Evolutionary conservation across 805 yeast species (phyloP), one percentile per base, ranked within the genome.

Genomic region (Kazachstania africana): DNA sequence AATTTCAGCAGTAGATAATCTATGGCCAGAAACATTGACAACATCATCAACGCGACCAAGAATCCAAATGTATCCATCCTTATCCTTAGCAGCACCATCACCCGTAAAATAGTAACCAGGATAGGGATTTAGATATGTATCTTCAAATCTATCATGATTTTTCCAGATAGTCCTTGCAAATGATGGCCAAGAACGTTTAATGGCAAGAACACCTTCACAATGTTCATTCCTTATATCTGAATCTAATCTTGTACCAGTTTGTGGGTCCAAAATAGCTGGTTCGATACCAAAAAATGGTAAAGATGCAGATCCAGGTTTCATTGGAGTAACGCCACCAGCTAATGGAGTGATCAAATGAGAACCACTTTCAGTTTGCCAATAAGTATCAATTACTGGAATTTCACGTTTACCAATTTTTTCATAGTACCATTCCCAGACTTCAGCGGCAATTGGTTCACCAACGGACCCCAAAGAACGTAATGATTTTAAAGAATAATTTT

Each of bases 281-380:
- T 78, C 75, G 39, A 81, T 74, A 53, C 94, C 94, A 49, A 81
- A 79, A 61, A 81, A 77, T 39, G 93, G 93, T 52, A 78, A 69
- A 4, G 88, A 75, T 3, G 91, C 91, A 27, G 84, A 74, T 36
- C 94, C 93, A 10, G 93, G 87, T 56, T 81, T 81, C 53, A 77
- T 76, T 45, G 88, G 84, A 16, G 82, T 74, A 25, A 78, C 68
- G 43, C 76, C 76, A 45, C 76, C 78, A 29, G 91, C 84, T 37
- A 81, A 54, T 37, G 88, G 85, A 25, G 85, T 70, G 37, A 81
- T 71, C 51, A 81, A 62, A 52, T 80, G 91, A 29, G 87, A 74
- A 27, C 91, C 91, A 12, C 83, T 72, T 59, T 81, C 94, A 3
- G 94, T 81, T 64, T 79, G 87, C 93, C 93, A 81, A 65, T 79